Percentiles rank a stretch among this genome's conserved stretches.
Evolutionary conservation across 306 rosid species (phyloP).

Genomic region (Crotalaria pallida): DNA sequence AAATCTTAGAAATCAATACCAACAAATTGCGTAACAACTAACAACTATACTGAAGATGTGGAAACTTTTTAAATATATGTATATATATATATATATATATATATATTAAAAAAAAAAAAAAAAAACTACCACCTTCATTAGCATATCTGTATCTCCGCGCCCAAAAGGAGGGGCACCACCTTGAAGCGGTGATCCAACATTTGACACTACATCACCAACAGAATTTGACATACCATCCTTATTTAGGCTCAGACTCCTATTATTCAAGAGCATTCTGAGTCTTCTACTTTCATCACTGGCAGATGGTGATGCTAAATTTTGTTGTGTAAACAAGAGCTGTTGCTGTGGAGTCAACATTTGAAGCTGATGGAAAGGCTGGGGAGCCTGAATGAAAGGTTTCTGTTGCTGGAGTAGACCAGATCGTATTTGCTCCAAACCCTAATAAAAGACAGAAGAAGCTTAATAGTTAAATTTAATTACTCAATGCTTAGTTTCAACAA

Average conservation of each 20-base stretch:
- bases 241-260: slow-evolving; percentile 44
- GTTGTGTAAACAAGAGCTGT: slow-evolving; percentile 92
- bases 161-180: slow-evolving; percentile 65
- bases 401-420: slow-evolving; percentile 88
- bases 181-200: slow-evolving; percentile 86
- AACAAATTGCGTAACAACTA: not conserved
- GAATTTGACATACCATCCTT: slow-evolving; percentile 80
- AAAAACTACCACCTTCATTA: slow-evolving; percentile 62
- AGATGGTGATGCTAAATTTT: slow-evolving; percentile 79
- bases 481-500: not conserved
- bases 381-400: slow-evolving; percentile 82
- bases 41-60: slow-evolving; percentile 10
- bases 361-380: slow-evolving; percentile 88
- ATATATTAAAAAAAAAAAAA: slow-evolving; percentile 15
- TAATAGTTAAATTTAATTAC: not conserved
- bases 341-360: slow-evolving; percentile 97
- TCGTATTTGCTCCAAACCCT: slow-evolving; percentile 97
- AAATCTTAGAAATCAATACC: not conserved
- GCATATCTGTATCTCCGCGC: slow-evolving; percentile 78
- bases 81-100: too few relatives aligned
- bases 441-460: slow-evolving; percentile 14
- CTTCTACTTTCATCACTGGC: slow-evolving; percentile 74
- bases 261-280: slow-evolving; percentile 78
- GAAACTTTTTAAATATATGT: too few relatives aligned
- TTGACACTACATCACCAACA: slow-evolving; percentile 71